phyloP scores from a whole-genome alignment of 2,329 filamentous ascomycete genomes.

The Coleophoma crateriformis region DNA sequence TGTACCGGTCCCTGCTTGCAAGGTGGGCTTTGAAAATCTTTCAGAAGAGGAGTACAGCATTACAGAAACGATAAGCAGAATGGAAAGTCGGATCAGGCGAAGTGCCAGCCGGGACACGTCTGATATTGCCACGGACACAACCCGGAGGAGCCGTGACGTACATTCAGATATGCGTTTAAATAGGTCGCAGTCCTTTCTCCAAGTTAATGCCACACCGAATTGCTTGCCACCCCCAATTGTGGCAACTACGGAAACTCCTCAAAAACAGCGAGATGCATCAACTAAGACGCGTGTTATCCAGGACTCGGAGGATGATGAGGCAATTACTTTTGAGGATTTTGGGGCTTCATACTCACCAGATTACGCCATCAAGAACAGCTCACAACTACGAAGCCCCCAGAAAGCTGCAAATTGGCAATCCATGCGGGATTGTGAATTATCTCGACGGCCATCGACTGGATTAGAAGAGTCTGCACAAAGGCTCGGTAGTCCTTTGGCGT shows the following conservation, averaged over 20 bases:
- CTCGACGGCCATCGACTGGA: constrained; percentile 1
- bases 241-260: constrained; percentile 7
- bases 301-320: constrained; percentile 26
- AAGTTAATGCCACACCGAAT: not conserved
- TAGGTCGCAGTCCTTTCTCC: not conserved
- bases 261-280: constrained; percentile 7
- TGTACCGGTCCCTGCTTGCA: constrained; percentile 11
- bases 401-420: constrained; percentile 5
- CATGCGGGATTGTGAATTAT: constrained; percentile 7
- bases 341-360: constrained; percentile 10
- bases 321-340: constrained; percentile 12
- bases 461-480: constrained; percentile 8
- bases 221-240: not conserved
- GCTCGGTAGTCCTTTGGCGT: constrained; percentile 18
- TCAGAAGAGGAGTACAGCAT: constrained; percentile 11
- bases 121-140: not conserved
- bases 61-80: constrained; percentile 19
- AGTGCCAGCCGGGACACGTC: constrained; percentile 18
- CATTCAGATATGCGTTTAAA: not conserved
- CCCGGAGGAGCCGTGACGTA: not conserved
- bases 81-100: constrained; percentile 19
- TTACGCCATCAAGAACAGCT: constrained; percentile 9
- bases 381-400: constrained; percentile 4
- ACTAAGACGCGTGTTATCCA: constrained; percentile 12
- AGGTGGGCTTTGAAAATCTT: constrained; percentile 2